Evolutionary conservation across 768 basidiomycete genomes (phyloP), one percentile per base, ranked within the genome.

Genomic region (Tubosaeta brunneosetosa): DNA sequence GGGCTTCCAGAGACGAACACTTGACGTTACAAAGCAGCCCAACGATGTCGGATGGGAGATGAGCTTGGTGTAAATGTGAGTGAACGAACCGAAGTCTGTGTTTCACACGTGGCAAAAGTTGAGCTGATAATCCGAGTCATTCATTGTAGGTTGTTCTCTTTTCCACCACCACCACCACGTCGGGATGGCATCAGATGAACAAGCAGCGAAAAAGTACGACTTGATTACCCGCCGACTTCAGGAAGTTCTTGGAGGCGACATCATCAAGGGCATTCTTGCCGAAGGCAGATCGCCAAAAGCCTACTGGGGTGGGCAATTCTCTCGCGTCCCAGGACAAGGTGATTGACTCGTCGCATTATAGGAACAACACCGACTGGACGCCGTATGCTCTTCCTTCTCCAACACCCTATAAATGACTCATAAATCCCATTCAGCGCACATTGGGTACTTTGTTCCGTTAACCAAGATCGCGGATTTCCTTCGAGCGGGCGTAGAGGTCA

Each of bases 381-480:
- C 74, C 95, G 94, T 97, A 69, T 72, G 91, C 72, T 40, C 14
- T 19, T 25, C n/a, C 4, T 40, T 37, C 11, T 40, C 49, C 17
- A 27, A 27, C 25, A 6, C 12, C n/a, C 38, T 31, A 1, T 10
- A 34, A 10, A 41, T 12, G 6, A 50, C 45, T 50, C 51, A 44
- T 46, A 52, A 48, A 22, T 6, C 29, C 25, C 37, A 13, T 53
- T 40, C 62, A 98, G 95, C 95, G 7, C 97, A 98, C 63, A 87
- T 98, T 52, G 97, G 91, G 6, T 99, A 99, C 77, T 95, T 97
- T 67, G 95, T 95, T 0, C 85, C 97, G 2, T 73, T 98, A 55
- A 85, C 83, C 22, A 99, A 99, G 77, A 91, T 99, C 52, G 92
- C 94, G 9, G 95, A 98, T 73, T 98, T 99, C 71, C 72, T 98